Evolutionary conservation across 768 basidiomycete genomes (phyloP).

Genomic region (Scleroderma citrinum): DNA sequence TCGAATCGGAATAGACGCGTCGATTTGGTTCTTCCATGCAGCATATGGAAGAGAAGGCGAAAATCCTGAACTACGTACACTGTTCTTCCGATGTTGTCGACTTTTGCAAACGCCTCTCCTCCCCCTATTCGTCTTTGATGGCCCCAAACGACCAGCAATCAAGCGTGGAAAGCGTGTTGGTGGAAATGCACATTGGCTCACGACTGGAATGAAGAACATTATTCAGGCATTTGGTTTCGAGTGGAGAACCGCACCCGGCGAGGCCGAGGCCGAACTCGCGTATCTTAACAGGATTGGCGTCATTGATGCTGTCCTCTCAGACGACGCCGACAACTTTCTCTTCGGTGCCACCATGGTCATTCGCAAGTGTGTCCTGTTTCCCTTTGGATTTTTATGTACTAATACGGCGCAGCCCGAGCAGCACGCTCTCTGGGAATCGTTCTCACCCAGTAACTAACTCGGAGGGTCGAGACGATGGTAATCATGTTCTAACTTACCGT

Average conservation of each 20-base stretch:
- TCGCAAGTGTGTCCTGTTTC: conserved; percentile 55
- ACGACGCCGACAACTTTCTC: conserved; percentile 90
- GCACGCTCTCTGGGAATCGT: conserved; percentile 67
- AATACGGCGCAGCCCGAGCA: conserved; percentile 47
- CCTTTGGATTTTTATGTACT: background rate
- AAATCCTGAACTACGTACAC: conserved; percentile 78
- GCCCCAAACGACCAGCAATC: conserved; percentile 71
- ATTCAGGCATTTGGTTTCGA: conserved; percentile 79
- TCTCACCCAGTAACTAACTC: conserved; percentile 58
- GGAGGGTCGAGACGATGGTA: conserved; percentile 67
- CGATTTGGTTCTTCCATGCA: conserved; percentile 71
- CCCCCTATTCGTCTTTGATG: conserved; percentile 91
- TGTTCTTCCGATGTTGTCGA: conserved; percentile 80
- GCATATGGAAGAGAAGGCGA: conserved; percentile 73
- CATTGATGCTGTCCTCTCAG: conserved; percentile 85
- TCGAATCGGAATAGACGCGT: conserved; percentile 83
- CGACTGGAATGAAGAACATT: conserved; percentile 71
- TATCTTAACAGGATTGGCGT: conserved; percentile 75
- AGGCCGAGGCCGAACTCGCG: conserved; percentile 92
- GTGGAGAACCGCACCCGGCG: conserved; percentile 81
- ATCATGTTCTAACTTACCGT: conserved; percentile 47
- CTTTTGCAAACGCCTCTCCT: conserved; percentile 75
- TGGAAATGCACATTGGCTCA: conserved; percentile 56
- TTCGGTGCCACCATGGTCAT: conserved; percentile 83
- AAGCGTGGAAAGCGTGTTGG: conserved; percentile 76